Conservation (phyloP, 106 monocot species). For the Phalaenopsis aphrodite region DNA sequence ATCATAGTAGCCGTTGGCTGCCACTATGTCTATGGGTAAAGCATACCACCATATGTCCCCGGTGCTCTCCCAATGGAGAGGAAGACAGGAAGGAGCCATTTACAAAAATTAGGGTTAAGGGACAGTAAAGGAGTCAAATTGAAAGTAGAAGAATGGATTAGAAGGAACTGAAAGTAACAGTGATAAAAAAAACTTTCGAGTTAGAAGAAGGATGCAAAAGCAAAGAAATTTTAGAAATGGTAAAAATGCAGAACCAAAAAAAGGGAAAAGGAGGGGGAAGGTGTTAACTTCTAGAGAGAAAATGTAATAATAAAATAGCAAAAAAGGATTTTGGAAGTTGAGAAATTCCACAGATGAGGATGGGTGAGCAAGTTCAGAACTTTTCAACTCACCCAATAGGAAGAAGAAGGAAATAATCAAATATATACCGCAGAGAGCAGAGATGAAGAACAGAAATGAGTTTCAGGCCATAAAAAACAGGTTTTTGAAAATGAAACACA, state of each 20-base stretch:
- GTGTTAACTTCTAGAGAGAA: no score
- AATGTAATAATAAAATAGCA: no score
- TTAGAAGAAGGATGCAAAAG: no score
- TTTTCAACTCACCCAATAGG: background rate
- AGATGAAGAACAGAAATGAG: no score
- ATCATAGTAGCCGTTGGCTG: conserved; percentile 87
- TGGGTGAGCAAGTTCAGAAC: background rate
- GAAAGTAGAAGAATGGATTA: background rate
- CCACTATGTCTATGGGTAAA: conserved; percentile 83
- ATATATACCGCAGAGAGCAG: no score
- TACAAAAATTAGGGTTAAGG: background rate
- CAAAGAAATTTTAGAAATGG: no score
- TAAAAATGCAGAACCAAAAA: no score
- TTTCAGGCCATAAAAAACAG: no score
- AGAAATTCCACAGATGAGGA: background rate
- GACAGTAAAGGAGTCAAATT: background rate
- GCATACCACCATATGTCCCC: conserved; percentile 97
- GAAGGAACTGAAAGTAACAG: background rate
- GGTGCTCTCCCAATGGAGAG: conserved; percentile 90
- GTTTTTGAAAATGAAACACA: background rate
- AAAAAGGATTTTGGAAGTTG: background rate
- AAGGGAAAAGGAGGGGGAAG: no score
- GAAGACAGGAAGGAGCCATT: conserved; percentile 53
- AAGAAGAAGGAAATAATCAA: background rate
- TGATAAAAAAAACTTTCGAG: no score